Evolutionary conservation across 2,329 filamentous ascomycete species (phyloP), one percentile per base, ranked within the genome.

Genomic region (Pseudocercospora cruenta): DNA sequence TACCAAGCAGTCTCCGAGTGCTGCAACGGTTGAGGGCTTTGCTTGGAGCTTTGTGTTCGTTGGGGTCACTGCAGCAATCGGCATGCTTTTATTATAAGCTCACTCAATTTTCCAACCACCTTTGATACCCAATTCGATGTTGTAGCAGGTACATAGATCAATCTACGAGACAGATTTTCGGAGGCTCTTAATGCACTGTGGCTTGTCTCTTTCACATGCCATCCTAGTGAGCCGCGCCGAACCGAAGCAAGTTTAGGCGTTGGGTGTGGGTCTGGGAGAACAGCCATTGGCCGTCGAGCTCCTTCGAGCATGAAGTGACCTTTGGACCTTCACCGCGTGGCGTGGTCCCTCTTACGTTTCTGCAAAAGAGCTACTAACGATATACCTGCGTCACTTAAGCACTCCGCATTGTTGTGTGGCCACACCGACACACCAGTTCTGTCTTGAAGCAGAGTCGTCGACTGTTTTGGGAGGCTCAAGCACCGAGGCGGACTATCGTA

Each of bases 1-100:
- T 53, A 72, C 67, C 4, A 83, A 83, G 68, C 73, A 77, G 53
- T 72, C 78, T 12, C 79, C 80, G 2, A 82, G 76, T 65, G 70
- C 71, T 14, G 80, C 78, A 39, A 55, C 62, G 6, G 71, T 75
- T 4, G 67, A 51, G 19, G 54, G 60, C 1, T 69, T 72, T 33
- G 74, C 74, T 5, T 81, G 76, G 76, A 69, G 69, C 0, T 69
- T 80, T 60, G 53, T 73, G 2, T 60, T 72, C 10, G 64, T 75
- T 36, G 78, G 75, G 1, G 39, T 77, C 5, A 72, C 71, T 0
- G 72, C 76, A 54, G 79, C 75, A 3, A 36, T 78, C 66, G 80
- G 76, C 14, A 81, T 82, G 80, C 64, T 82, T 24, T 70, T 73
- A 62, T 63, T 82, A 64, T 82, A 47, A 70, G 12, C n/a, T 24